These are phyloP conservation scores for Exsudoporus frostii DNA, from an alignment of 768 basidiomycete genomes.

Conservation along the genomic window DNA sequence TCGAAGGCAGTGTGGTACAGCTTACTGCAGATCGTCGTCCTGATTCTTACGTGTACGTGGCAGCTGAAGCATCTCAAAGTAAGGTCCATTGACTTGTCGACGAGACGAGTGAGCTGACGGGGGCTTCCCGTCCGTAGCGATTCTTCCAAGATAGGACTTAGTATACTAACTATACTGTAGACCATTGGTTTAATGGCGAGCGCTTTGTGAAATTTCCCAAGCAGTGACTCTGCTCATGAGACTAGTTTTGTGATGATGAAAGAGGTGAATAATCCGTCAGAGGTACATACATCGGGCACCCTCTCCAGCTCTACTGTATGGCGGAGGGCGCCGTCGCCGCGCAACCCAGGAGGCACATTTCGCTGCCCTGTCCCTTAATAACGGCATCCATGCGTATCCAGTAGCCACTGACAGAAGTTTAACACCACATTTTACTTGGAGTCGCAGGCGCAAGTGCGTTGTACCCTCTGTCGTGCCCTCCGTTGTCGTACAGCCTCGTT, in stretches of 20 bases:
- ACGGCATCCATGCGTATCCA: not conserved
- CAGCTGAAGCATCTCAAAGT: constrained; percentile 91
- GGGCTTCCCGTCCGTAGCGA: constrained; percentile 39
- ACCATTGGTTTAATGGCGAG: constrained; percentile 2
- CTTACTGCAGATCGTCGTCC: constrained; percentile 77
- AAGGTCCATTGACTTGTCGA: constrained; percentile 24
- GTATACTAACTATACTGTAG: constrained; percentile 6
- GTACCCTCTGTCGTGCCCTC: not conserved
- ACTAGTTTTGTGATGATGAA: not conserved
- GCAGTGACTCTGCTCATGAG: not conserved
- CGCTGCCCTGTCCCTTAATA: not conserved
- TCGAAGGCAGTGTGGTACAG: constrained; percentile 95
- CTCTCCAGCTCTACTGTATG: not conserved
- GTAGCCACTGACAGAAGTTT: constrained; percentile 10
- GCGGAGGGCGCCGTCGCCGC: too few relatives aligned
- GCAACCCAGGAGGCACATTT: too few relatives aligned
- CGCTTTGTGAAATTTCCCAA: not conserved
- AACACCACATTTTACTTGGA: constrained; percentile 8
- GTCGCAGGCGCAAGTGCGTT: not conserved
- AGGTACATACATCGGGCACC: not conserved
- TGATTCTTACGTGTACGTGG: constrained; percentile 87
- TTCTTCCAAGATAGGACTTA: constrained; percentile 85
- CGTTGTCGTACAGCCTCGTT: not conserved
- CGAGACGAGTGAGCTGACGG: not conserved
- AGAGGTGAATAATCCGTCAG: not conserved